Conservation (phyloP, 2,329 filamentous ascomycete species). For the Xylariaceae sp. region DNA sequence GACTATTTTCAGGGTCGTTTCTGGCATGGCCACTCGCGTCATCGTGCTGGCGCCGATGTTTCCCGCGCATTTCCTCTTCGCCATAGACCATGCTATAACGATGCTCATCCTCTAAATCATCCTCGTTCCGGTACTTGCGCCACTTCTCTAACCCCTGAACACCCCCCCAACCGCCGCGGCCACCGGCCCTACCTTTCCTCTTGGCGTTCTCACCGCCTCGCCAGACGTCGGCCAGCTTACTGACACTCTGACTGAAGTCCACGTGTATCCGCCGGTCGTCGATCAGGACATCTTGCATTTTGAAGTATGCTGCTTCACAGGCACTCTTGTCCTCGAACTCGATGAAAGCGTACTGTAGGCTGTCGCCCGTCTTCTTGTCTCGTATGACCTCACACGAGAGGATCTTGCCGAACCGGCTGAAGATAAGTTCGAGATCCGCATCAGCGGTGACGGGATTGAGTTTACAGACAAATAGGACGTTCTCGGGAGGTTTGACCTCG, state of each 20-base stretch:
- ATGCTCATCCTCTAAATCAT: slow-evolving; percentile 39
- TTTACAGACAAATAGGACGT: slow-evolving; percentile 97
- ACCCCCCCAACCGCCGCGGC: slow-evolving; percentile 80
- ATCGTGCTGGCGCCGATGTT: slow-evolving; percentile 41
- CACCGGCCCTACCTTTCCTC: slow-evolving; percentile 46
- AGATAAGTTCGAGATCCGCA: slow-evolving; percentile 91
- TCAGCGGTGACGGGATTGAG: slow-evolving; percentile 94
- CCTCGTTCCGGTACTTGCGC: slow-evolving; percentile 77
- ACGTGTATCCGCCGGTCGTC: slow-evolving; percentile 97
- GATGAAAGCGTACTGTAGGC: slow-evolving; percentile 94
- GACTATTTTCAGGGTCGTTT: slow-evolving; percentile 29
- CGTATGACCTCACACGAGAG: slow-evolving; percentile 93
- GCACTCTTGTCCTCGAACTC: slow-evolving; percentile 91
- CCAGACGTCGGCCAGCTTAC: slow-evolving; percentile 85
- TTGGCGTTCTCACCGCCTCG: slow-evolving; percentile 80
- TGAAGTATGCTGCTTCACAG: slow-evolving; percentile 94
- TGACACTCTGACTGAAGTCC: slow-evolving; percentile 94
- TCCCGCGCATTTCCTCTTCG: slow-evolving; percentile 60
- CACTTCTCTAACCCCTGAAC: slow-evolving; percentile 84
- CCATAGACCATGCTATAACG: slow-evolving; percentile 80
- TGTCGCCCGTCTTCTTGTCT: slow-evolving; percentile 90
- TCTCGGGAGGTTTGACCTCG: slow-evolving; percentile 95
- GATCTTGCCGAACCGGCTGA: slow-evolving; percentile 93
- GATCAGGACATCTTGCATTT: slow-evolving; percentile 97
- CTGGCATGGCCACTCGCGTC: slow-evolving; percentile 30